phyloP scores from a whole-genome alignment of 768 basidiomycete species.

The Lepiota subincarnata region DNA sequence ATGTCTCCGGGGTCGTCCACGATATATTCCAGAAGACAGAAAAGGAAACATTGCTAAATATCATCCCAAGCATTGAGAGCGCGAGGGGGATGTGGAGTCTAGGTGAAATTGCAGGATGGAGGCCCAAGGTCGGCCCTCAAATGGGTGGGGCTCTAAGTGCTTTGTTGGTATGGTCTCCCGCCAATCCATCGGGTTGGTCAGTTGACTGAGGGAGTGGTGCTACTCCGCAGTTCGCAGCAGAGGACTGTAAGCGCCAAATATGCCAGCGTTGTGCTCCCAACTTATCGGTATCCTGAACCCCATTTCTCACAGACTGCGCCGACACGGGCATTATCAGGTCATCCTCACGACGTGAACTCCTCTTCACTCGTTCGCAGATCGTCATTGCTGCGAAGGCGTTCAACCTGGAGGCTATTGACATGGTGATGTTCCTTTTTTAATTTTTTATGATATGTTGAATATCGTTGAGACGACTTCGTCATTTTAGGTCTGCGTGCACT shows the following conservation, averaged over 20 bases:
- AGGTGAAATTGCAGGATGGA: constrained; percentile 69
- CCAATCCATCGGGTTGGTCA: neutral
- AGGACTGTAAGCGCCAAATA: constrained; percentile 65
- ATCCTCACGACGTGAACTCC: constrained; percentile 65
- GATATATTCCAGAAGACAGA: constrained; percentile 24
- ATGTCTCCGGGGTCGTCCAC: constrained; percentile 48
- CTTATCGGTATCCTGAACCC: neutral
- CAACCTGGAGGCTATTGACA: constrained; percentile 82
- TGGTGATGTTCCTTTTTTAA: constrained; percentile 44
- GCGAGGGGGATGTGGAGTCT: constrained; percentile 67
- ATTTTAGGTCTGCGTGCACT: constrained; percentile 79
- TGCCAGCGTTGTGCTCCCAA: neutral
- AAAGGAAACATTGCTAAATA: constrained; percentile 36
- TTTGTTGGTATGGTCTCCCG: constrained; percentile 50
- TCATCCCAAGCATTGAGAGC: constrained; percentile 86
- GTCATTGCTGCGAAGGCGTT: constrained; percentile 82
- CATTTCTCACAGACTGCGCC: constrained; percentile 65
- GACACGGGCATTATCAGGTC: constrained; percentile 82
- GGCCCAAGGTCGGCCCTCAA: constrained; percentile 40
- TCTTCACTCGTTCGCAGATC: constrained; percentile 80
- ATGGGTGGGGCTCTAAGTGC: constrained; percentile 56
- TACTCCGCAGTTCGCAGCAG: constrained; percentile 76
- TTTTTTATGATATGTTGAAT: neutral
- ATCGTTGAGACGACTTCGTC: neutral
- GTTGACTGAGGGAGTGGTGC: neutral